Conservation (phyloP, 2,329 filamentous ascomycete species). For the Fusarium tanahbumbuense region DNA sequence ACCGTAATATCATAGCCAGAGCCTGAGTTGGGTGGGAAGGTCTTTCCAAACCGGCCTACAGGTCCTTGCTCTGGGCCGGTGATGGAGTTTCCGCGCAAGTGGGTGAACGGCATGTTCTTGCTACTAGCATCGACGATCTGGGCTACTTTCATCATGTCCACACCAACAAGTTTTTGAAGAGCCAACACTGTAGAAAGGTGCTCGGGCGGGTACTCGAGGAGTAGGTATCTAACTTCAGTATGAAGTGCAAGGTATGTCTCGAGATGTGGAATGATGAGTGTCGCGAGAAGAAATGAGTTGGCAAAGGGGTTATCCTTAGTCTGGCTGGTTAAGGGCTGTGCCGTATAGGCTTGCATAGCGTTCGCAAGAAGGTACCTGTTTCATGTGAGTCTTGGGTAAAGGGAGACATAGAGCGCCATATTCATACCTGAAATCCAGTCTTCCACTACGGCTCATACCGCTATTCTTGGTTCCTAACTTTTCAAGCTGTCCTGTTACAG, state of each 20-base stretch:
- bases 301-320: conserved; percentile 65
- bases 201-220: conserved; percentile 69
- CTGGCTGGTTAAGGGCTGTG: conserved; percentile 62
- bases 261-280: conserved; percentile 69
- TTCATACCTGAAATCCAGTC: conserved; percentile 68
- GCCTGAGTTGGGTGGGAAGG: conserved; percentile 41
- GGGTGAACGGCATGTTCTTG: conserved; percentile 54
- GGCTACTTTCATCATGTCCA: conserved; percentile 67
- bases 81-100: conserved; percentile 53
- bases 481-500: conserved; percentile 65
- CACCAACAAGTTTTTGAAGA: conserved; percentile 67
- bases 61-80: conserved; percentile 42
- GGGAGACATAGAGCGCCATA: background rate
- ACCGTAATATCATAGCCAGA: conserved; percentile 52
- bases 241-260: conserved; percentile 69
- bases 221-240: conserved; percentile 64
- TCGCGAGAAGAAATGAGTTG: conserved; percentile 66
- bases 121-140: conserved; percentile 63
- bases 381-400: conserved; percentile 13
- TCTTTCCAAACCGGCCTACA: conserved; percentile 32
- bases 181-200: conserved; percentile 68
- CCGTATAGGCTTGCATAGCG: conserved; percentile 68
- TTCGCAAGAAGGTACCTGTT: conserved; percentile 69
- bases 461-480: conserved; percentile 63
- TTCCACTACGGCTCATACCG: conserved; percentile 64